A percentile compares a stretch with the other conserved stretches of the same genome.
Evolutionary conservation across 768 basidiomycete species (phyloP).

Genomic region (Boletus rubescentipes): DNA sequence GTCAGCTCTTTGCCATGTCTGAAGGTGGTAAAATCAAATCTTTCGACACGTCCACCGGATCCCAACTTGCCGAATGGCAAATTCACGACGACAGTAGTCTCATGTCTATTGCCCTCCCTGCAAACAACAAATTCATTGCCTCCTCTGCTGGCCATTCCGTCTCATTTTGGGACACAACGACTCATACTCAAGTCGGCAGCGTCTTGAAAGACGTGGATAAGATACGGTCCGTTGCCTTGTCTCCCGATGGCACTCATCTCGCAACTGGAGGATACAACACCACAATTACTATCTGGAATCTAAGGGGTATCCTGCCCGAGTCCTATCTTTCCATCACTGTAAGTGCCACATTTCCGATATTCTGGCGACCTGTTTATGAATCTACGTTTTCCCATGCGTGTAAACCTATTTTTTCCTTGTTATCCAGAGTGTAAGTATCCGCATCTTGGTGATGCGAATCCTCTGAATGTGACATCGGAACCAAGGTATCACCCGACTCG

Average conservation of each 20-base stretch:
- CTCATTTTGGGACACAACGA: background rate
- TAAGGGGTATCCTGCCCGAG: background rate
- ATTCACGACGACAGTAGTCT: background rate
- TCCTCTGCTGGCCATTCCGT: background rate
- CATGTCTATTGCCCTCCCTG: background rate
- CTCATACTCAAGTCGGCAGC: background rate
- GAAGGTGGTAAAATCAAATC: background rate
- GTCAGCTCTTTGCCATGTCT: background rate
- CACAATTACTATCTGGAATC: background rate
- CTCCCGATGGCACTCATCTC: background rate
- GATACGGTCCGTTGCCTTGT: no score
- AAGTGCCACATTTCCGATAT: background rate
- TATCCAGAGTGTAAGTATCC: background rate
- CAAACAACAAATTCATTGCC: background rate
- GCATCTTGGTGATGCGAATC: background rate
- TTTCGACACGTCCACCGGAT: background rate
- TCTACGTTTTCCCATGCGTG: background rate
- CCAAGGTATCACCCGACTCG: background rate
- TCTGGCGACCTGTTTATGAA: background rate
- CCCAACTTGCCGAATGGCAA: background rate
- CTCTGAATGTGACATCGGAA: background rate
- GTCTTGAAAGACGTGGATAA: no score
- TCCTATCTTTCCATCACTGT: background rate
- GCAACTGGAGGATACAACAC: background rate
- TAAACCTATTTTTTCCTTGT: no score